phyloP scores from a whole-genome alignment of 2,329 filamentous ascomycete species.

The Alternaria sp. region DNA sequence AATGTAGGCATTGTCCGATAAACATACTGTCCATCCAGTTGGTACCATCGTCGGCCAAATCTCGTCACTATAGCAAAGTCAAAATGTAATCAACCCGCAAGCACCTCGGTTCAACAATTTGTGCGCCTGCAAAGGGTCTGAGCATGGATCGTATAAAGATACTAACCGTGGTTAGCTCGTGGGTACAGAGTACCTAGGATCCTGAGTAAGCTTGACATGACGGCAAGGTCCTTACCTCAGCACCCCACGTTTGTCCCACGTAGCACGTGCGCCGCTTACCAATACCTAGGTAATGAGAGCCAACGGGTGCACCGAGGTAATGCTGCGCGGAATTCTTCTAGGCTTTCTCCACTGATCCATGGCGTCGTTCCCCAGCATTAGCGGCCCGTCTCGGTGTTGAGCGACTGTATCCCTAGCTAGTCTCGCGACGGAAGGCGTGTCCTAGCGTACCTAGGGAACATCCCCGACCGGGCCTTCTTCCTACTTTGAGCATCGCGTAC shows the following conservation, averaged over 20 bases:
- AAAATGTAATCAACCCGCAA: background rate
- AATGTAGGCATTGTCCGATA: background rate
- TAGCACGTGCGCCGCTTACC: background rate
- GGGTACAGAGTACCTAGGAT: background rate
- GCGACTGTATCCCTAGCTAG: background rate
- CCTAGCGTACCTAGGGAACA: background rate
- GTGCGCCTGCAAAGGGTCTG: background rate
- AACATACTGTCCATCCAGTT: background rate
- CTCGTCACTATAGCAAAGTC: background rate
- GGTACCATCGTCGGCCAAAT: background rate
- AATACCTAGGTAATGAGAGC: background rate
- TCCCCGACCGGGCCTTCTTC: background rate
- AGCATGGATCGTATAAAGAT: background rate
- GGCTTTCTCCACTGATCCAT: background rate
- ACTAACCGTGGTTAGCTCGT: background rate
- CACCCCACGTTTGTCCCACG: background rate
- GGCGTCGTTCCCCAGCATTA: background rate
- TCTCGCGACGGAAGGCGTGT: background rate
- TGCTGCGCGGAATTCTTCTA: background rate
- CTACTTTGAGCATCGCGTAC: background rate
- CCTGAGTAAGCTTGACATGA: background rate
- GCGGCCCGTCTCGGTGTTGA: background rate
- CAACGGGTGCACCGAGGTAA: background rate
- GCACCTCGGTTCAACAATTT: background rate
- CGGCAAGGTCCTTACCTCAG: background rate